Percentiles rank a stretch among this genome's conserved stretches.
Conservation (phyloP, 176 grass and related monocot genomes). For the Triticum timopheevii region DNA sequence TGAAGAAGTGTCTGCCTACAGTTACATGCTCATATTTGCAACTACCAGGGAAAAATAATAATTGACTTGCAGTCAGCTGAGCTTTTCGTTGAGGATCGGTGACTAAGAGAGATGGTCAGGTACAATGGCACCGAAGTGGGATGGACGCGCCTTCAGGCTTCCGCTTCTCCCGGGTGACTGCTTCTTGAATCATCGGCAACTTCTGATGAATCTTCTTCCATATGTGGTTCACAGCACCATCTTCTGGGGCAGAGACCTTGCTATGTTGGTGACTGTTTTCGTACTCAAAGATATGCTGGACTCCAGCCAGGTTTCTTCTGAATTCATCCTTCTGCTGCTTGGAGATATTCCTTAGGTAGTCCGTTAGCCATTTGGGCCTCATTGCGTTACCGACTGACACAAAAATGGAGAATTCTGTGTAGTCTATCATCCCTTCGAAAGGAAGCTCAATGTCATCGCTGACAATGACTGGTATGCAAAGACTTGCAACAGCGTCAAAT, state of each 20-base stretch:
- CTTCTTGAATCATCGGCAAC: conserved; percentile 56
- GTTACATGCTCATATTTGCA: conserved; percentile 27
- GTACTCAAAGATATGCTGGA: conserved; percentile 72
- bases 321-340: conserved; percentile 57
- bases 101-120: conserved; percentile 34
- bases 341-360: conserved; percentile 56
- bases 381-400: conserved; percentile 56
- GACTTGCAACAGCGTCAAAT: conserved; percentile 79
- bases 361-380: conserved; percentile 53
- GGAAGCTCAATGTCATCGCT: conserved; percentile 83
- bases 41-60: not conserved
- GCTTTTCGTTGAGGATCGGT: not conserved
- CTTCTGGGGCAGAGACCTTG: not conserved
- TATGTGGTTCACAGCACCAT: conserved; percentile 75
- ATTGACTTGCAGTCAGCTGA: not conserved
- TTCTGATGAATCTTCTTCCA: conserved; percentile 86
- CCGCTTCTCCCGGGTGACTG: conserved; percentile 49
- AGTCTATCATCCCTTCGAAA: conserved; percentile 84
- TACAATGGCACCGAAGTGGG: conserved; percentile 81
- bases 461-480: conserved; percentile 86
- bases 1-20: not conserved
- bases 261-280: conserved; percentile 39
- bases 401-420: conserved; percentile 71
- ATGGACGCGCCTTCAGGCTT: conserved; percentile 54
- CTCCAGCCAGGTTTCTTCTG: conserved; percentile 51